Conservation (phyloP, 208 protist genomes). For the Leishmania arabica region DNA sequence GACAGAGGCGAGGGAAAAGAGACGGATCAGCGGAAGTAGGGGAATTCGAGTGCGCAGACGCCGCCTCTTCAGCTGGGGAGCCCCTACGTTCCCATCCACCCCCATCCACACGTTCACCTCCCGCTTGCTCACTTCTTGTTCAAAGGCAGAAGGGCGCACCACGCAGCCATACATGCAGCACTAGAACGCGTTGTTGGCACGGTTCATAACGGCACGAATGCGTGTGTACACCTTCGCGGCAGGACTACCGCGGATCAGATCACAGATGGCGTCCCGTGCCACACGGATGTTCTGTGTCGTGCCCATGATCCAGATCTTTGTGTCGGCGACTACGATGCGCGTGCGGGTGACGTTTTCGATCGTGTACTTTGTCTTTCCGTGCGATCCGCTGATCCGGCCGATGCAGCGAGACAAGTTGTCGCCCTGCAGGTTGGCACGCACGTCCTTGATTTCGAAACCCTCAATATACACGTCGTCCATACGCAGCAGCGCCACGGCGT, state of each 20-base stretch:
- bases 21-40: background rate
- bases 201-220: constrained; percentile 94
- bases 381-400: constrained; percentile 99
- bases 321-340: constrained; percentile 99
- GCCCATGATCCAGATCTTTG: constrained; percentile 98
- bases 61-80: background rate
- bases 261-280: constrained; percentile 96
- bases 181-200: constrained; percentile 96
- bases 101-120: background rate
- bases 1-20: background rate
- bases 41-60: background rate
- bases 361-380: constrained; percentile 99
- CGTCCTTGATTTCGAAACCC: constrained; percentile 99
- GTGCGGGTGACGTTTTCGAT: constrained; percentile 99
- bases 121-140: background rate
- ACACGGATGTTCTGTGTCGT: constrained; percentile 98
- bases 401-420: constrained; percentile 98
- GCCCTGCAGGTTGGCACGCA: constrained; percentile 90
- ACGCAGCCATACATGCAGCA: background rate
- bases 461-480: constrained; percentile 99
- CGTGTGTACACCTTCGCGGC: constrained; percentile 98
- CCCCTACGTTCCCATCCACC: background rate
- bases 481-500: constrained; percentile 98
- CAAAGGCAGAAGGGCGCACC: background rate
- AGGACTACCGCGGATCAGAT: constrained; percentile 97